Evolutionary conservation across 345 rosid genomes (phyloP).

Genomic region (Lumnitzera littorea): DNA sequence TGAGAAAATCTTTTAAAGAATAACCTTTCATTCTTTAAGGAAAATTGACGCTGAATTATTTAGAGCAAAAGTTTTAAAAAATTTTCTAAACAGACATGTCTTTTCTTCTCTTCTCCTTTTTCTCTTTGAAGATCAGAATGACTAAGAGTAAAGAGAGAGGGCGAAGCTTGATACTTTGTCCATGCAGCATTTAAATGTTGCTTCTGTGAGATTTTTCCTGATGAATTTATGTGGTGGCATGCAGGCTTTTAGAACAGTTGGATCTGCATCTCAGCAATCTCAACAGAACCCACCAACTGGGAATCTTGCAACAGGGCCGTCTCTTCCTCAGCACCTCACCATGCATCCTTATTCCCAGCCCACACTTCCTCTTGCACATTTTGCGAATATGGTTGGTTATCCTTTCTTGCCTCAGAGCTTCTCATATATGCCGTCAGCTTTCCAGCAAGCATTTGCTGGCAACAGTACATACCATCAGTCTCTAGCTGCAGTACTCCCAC

Average conservation of each 20-base stretch:
- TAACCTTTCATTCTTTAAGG: too few relatives aligned
- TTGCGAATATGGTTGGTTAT: conserved; percentile 81
- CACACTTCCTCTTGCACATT: conserved; percentile 72
- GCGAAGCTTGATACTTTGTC: neutral
- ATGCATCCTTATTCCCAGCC: conserved; percentile 92
- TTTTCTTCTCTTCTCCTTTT: too few relatives aligned
- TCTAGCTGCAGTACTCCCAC: conserved; percentile 77
- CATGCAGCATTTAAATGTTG: too few relatives aligned
- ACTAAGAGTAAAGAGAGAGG: neutral
- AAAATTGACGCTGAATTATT: too few relatives aligned
- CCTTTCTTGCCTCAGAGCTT: conserved; percentile 91
- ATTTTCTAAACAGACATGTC: too few relatives aligned
- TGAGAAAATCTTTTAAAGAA: too few relatives aligned
- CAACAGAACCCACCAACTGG: conserved; percentile 53
- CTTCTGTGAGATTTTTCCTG: too few relatives aligned
- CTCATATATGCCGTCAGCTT: conserved; percentile 85
- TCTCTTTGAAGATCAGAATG: too few relatives aligned
- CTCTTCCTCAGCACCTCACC: conserved; percentile 79
- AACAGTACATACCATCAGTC: conserved; percentile 82
- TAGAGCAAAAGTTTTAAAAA: too few relatives aligned
- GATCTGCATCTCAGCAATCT: conserved; percentile 61
- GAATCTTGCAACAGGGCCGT: conserved; percentile 64
- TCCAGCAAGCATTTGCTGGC: conserved; percentile 78
- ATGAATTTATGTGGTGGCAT: neutral
- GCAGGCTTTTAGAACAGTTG: conserved; percentile 61